Evolutionary conservation across 1,284 basidiomycete genomes (phyloP), one percentile per base, ranked within the genome.

Genomic region (Ceratobasidium sp.): DNA sequence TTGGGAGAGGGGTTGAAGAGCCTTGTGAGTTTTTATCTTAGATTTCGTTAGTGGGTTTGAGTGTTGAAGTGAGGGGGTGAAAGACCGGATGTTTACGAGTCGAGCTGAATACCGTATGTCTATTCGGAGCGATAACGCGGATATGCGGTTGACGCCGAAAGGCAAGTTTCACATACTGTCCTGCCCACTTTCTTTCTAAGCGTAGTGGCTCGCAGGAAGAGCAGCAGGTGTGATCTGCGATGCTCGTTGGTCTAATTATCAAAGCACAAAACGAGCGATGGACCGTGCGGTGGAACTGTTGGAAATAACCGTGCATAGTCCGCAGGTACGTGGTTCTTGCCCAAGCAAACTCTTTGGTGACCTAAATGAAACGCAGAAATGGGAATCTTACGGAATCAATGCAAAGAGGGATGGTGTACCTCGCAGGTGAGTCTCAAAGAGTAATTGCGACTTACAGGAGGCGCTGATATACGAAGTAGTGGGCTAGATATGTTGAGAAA

Each of bases 81-180:
- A 80, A 96, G 94, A 97, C 82, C 93, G 96, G 51, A 97, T 97
- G 95, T 97, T 97, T 84, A 97, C 96, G 0, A 94, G 94, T 26
- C 89, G 96, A 63, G 95, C 94, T 46, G 96, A 97, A 83, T 97
- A 96, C 83, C 90, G 96, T 40, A 92, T 97, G 89, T 92, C 93
- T 0, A 89, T 97, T 60, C 88, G 96, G 63, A 92, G 94, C 70
- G 96, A 97, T 85, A 97, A 97, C 81, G 96, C 96, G 1, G 95
- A 97, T 85, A 75, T 91, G 75, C 89, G 95, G 49, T 86, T 97
- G 75, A 97, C 96, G 0, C 89, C 90, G 81, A 91, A 91, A 83
- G 94, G 93, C 90, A 53, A 33, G 86, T 83, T 2, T 66, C 78
- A 69, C 7, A 51, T 13, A 53, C 79, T 42, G 23, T 23, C 13